A percentile compares a stretch with the other conserved stretches of the same genome.
Evolutionary conservation across 2,329 filamentous ascomycete species (phyloP).

Genomic region (Conoideocrella luteorostrata): DNA sequence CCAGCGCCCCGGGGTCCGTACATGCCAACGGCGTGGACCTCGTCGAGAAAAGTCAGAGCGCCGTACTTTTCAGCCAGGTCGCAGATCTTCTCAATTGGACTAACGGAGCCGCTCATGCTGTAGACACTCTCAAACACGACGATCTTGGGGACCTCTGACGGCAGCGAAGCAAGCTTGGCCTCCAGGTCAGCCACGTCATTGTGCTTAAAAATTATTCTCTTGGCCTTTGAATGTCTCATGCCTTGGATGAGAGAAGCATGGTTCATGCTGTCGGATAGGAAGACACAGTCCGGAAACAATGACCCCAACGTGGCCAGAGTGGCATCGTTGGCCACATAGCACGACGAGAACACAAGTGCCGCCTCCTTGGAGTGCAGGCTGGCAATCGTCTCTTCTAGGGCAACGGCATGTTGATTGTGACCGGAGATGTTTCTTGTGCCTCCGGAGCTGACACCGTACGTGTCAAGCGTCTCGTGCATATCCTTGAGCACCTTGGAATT

Average conservation of each 20-base stretch:
- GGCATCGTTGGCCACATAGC: slow-evolving; percentile 97
- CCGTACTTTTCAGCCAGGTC: slow-evolving; percentile 97
- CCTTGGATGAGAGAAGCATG: slow-evolving; percentile 99
- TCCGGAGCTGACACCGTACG: slow-evolving; percentile 89
- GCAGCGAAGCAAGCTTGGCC: slow-evolving; percentile 82
- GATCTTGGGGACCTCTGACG: slow-evolving; percentile 83
- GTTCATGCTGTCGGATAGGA: slow-evolving; percentile 94
- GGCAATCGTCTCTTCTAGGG: slow-evolving; percentile 73
- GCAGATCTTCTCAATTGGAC: slow-evolving; percentile 91
- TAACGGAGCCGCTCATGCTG: slow-evolving; percentile 98
- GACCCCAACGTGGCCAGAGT: slow-evolving; percentile 94
- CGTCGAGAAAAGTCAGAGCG: slow-evolving; percentile 93
- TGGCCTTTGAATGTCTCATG: slow-evolving; percentile 92
- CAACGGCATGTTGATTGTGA: slow-evolving; percentile 90
- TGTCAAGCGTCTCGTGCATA: slow-evolving; percentile 94
- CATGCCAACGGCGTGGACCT: slow-evolving; percentile 99
- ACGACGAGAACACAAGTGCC: slow-evolving; percentile 91
- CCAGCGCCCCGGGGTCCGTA: slow-evolving; percentile 93
- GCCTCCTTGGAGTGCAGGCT: slow-evolving; percentile 88
- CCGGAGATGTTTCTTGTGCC: slow-evolving; percentile 97
- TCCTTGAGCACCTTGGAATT: slow-evolving; percentile 78
- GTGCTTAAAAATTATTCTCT: slow-evolving; percentile 98
- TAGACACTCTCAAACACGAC: slow-evolving; percentile 99
- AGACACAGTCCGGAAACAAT: slow-evolving; percentile 93
- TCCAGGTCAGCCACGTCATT: slow-evolving; percentile 94